Conservation (phyloP, 805 yeast species). For the Candida awuae region DNA sequence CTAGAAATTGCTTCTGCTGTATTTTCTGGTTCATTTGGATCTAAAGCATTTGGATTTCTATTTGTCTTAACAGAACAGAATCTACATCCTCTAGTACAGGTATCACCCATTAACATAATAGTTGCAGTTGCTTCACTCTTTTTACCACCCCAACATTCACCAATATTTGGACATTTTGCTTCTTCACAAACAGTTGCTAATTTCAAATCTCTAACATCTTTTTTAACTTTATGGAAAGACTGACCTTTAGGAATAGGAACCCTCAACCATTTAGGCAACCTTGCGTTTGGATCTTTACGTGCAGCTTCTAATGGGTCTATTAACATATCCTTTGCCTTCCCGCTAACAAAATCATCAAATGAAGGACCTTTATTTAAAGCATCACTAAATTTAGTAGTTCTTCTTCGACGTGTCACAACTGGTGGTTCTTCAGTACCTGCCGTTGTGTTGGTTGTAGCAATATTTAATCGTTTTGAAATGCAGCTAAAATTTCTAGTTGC, state of each 20-base stretch:
- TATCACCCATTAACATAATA: conserved; percentile 96
- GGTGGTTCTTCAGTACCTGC: not conserved
- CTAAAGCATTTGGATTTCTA: conserved; percentile 79
- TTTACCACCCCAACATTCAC: conserved; percentile 99
- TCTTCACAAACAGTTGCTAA: conserved; percentile 97
- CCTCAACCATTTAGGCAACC: conserved; percentile 89
- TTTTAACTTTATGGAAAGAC: conserved; percentile 69
- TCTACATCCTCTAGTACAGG: conserved; percentile 98
- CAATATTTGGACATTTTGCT: conserved; percentile 98
- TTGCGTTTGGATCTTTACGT: conserved; percentile 55
- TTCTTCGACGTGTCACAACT: conserved; percentile 33
- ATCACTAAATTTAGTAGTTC: conserved; percentile 43
- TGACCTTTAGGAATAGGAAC: conserved; percentile 96
- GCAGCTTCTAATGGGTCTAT: conserved; percentile 75
- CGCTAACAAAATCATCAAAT: conserved; percentile 83
- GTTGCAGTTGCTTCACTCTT: conserved; percentile 94
- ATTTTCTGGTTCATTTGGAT: conserved; percentile 94
- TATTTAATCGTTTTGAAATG: not conserved
- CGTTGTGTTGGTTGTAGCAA: not conserved
- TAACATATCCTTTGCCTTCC: conserved; percentile 60
- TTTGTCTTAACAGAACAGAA: conserved; percentile 95
- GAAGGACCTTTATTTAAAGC: conserved; percentile 75
- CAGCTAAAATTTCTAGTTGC: not conserved
- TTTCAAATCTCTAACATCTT: conserved; percentile 81
- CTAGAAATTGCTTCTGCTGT: conserved; percentile 95